Percentiles rank a stretch among this genome's conserved stretches.
Conservation (phyloP, 257 asterid species). For the Solanum gracilifrons region DNA sequence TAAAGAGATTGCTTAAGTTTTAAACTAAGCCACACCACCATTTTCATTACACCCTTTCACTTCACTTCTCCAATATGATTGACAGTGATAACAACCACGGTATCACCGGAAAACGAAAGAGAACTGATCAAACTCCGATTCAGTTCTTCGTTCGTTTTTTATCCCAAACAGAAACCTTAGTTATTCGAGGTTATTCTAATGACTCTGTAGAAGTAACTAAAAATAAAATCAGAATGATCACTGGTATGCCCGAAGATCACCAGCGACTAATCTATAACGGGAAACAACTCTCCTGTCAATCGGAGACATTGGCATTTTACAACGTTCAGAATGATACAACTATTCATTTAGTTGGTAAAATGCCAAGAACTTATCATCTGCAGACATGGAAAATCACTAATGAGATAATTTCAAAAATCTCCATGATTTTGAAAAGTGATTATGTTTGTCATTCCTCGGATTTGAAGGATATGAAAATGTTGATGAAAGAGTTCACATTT, state of each 20-base stretch:
- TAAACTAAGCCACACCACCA: no score
- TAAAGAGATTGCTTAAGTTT: no score
- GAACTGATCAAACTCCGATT: neutral
- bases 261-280: constrained; percentile 65
- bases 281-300: constrained; percentile 33
- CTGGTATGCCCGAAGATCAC: constrained; percentile 43
- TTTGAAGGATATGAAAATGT: no score
- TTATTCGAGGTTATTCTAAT: constrained; percentile 27
- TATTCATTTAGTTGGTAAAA: constrained; percentile 39
- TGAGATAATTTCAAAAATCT: constrained; percentile 29
- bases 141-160: neutral
- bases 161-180: neutral
- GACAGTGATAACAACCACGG: no score
- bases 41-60: no score
- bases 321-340: constrained; percentile 13
- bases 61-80: no score
- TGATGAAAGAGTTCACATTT: no score
- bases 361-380: constrained; percentile 65
- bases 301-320: constrained; percentile 12
- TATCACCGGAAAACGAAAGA: neutral
- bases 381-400: constrained; percentile 57
- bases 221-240: constrained; percentile 27
- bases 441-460: no score
- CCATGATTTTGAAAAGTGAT: constrained; percentile 16
- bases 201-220: constrained; percentile 46